Conservation (phyloP, 2,329 filamentous ascomycete species). For the Moelleriella libera region DNA sequence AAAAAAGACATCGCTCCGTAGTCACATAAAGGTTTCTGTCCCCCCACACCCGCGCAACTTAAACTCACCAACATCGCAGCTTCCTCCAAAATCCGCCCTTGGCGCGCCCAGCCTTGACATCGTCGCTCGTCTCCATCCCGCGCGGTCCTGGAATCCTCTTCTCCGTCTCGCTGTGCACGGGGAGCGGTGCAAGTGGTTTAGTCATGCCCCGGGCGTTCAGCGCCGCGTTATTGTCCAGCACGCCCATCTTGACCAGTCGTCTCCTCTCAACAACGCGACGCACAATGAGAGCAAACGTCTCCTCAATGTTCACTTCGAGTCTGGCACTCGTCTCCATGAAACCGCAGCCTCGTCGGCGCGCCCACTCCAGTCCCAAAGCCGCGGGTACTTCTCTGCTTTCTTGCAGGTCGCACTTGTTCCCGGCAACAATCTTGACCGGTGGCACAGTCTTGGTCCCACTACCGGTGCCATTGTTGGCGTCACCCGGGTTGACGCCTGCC, state of each 20-base stretch:
- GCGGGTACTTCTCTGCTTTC: conserved; percentile 55
- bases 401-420: conserved; percentile 76
- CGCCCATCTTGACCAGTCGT: conserved; percentile 32
- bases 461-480: conserved; percentile 14
- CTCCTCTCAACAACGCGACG: conserved; percentile 46
- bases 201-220: conserved; percentile 40
- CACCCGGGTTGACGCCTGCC: conserved; percentile 21
- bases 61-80: conserved; percentile 37
- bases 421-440: conserved; percentile 71
- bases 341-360: conserved; percentile 55
- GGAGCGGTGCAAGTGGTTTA: conserved; percentile 41
- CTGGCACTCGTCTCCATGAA: conserved; percentile 85
- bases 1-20: too few species aligned
- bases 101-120: conserved; percentile 26
- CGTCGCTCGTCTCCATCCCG: conserved; percentile 27
- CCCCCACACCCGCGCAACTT: not conserved
- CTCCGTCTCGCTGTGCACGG: conserved; percentile 22
- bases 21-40: too few species aligned
- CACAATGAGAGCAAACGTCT: conserved; percentile 65
- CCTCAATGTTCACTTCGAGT: conserved; percentile 77
- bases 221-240: conserved; percentile 21
- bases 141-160: conserved; percentile 32
- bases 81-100: conserved; percentile 39
- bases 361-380: conserved; percentile 63
- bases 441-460: conserved; percentile 38